Base-by-base conservation (phyloP, 208 protist genomes). In the Acanthamoeba triangularis region DNA sequence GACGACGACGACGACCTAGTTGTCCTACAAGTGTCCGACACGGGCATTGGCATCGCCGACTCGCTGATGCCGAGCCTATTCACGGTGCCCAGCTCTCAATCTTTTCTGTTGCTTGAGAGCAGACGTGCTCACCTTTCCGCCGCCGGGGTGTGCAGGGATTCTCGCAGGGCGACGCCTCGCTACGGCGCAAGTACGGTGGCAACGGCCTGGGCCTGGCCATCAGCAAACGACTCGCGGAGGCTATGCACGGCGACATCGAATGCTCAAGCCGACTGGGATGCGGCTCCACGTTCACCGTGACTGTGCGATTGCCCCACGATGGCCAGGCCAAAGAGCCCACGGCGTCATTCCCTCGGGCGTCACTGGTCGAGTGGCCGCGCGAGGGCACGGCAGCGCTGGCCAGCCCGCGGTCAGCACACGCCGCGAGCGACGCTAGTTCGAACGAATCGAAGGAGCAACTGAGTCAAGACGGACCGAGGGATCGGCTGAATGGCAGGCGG, bases 161-260 rank as follows among this genome's bases (percentile, higher is more conserved):
- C 65, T 35, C 88, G 7, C 88, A 94, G 33, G 90, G 47, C 14
- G 90, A 82, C n/a, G 13, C 90, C 14, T 94, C 90, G 18, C 23
- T 80, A 25, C 16, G 65, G 4, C 33, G 90, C 37, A 94, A 74
- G 20, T 93, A 78, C 49, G 88, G 88, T 13, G 88, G 88, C 1
- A 61, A 13, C 33, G 88, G 88, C 14, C 88, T 93, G 54, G 88
- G 88, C 30, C n/a, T 93, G 41, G 88, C 61, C 16, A 93, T 93
- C 33, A 47, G 88, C 88, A 74, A 78, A 54, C 33, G 49, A 20
- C 54, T 93, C 41, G 33, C 5, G 25, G 54, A 3, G 88, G 65
- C 56, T 16, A 94, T 94, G 90, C 35, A 35, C 25, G 90, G 90
- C 20, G 47, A 56, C 65, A 94, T 94, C 44, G 33, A n/a, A n/a